Evolutionary conservation across 2,329 filamentous ascomycete species (phyloP), one percentile per base, ranked within the genome.

Genomic region (Knufia petricola): DNA sequence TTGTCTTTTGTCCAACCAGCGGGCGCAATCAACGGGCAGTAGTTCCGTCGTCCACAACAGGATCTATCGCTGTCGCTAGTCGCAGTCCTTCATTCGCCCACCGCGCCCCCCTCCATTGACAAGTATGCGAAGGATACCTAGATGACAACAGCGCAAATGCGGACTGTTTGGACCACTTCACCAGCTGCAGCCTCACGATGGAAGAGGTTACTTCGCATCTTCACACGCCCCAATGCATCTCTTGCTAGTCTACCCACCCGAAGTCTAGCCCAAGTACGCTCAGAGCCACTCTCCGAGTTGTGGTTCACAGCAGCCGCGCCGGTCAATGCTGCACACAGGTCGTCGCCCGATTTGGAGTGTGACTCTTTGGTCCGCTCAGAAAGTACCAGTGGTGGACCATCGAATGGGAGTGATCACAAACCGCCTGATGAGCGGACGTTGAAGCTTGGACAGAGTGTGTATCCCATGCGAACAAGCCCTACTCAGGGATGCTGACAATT

Each of bases 391-490:
- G 58, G 58, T 4, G 48, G 59, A 15, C 54, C 53, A 9, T 53
- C 49, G n/a, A 50, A 47, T 6, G 50, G 55, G 13, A 50, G 59
- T 26, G 70, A 73, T 55, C 66, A 69, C 52, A 69, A 73, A 55
- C 73, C 73, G 8, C 72, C 75, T 21, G 73, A 80, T 58, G 75
- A 81, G 63, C 72, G 79, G 52, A 76, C 76, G 6, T 52, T 82
- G 49, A 80, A 80, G 63, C 67, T 82, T 8, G 79, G 79, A 30
- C 78, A 76, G 59, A 82, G 77, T 79, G 67, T 28, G 26, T n/a
- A n/a, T n/a, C 26, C 26, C 6, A 6, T 28, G 12, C 12, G 12
- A 28, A 28, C 6, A 12, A 28, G 26, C 6, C 26, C n/a, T n/a
- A n/a, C n/a, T 46, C 36, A 41, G 24, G 9, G 7, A 23, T 13